A percentile compares a stretch with the other conserved stretches of the same genome.
Conservation (phyloP, 371 early-diverging fungal species). For the Apophysomyces variabilis region DNA sequence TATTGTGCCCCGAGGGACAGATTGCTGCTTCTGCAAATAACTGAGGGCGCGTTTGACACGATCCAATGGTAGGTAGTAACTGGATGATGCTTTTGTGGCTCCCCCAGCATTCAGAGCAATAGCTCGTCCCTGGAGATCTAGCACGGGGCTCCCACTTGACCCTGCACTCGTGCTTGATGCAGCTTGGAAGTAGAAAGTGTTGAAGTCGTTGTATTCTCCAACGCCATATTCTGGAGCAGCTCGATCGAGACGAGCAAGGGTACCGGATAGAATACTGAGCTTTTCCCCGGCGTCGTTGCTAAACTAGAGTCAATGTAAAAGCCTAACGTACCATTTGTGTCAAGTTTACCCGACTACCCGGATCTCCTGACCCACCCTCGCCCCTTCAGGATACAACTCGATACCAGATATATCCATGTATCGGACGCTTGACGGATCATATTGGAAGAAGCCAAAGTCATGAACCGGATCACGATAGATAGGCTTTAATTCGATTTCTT, state of each 20-base stretch:
- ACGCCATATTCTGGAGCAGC: slow-evolving; percentile 40
- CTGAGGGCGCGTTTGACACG: slow-evolving; percentile 73
- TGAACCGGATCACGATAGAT: slow-evolving; percentile 88
- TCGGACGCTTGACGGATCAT: slow-evolving; percentile 75
- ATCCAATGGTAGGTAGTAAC: slow-evolving; percentile 69
- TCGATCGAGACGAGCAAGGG: slow-evolving; percentile 79
- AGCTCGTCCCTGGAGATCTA: slow-evolving; percentile 71
- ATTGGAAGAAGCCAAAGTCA: slow-evolving; percentile 91
- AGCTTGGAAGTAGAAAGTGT: slow-evolving; percentile 74
- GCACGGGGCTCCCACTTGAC: slow-evolving; percentile 71
- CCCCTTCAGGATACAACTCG: slow-evolving; percentile 72
- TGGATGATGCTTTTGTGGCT: slow-evolving; percentile 56
- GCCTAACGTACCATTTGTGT: neutral
- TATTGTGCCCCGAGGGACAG: slow-evolving; percentile 79
- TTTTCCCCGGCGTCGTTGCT: slow-evolving; percentile 86
- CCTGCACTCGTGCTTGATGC: slow-evolving; percentile 73
- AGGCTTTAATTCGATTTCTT: slow-evolving; percentile 82
- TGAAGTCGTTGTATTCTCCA: slow-evolving; percentile 76
- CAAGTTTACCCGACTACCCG: slow-evolving; percentile 71
- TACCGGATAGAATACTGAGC: slow-evolving; percentile 78
- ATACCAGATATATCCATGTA: slow-evolving; percentile 75
- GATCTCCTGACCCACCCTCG: slow-evolving; percentile 83
- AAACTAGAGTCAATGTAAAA: slow-evolving; percentile 1
- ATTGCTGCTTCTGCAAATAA: slow-evolving; percentile 53
- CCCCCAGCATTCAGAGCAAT: slow-evolving; percentile 75